Percentiles rank a stretch among this genome's conserved stretches.
phyloP scores from a whole-genome alignment of 2,329 filamentous ascomycete genomes.

The Alternaria sp. region DNA sequence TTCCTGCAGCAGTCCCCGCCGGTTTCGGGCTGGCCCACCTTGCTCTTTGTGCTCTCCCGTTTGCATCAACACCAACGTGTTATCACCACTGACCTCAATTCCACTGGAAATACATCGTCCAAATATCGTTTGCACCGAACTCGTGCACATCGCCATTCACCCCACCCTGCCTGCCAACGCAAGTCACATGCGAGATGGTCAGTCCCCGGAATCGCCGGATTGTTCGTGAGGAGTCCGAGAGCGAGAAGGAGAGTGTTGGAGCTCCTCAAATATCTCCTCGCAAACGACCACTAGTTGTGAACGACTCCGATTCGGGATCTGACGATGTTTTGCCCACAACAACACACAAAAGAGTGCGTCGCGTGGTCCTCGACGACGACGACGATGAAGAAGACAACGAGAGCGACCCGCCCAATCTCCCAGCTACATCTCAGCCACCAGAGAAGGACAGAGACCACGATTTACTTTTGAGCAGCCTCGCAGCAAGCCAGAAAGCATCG shows the following conservation, averaged over 20 bases:
- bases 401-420: not conserved
- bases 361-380: not conserved
- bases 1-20: not conserved
- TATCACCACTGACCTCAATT: not conserved
- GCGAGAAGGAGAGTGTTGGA: not conserved
- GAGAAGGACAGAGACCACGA: not conserved
- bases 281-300: not conserved
- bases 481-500: not conserved
- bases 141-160: not conserved
- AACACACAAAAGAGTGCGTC: not conserved
- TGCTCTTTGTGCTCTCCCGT: not conserved
- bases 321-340: not conserved
- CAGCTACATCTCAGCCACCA: not conserved
- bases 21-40: not conserved
- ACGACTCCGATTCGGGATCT: not conserved
- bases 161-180: not conserved
- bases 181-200: not conserved
- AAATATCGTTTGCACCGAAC: not conserved
- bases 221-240: not conserved
- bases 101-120: not conserved
- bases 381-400: not conserved
- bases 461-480: not conserved
- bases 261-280: not conserved
- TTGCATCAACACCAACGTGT: not conserved
- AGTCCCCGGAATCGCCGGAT: not conserved